These are phyloP conservation scores for Ceratobasidium sp. DNA, from an alignment of 1,284 basidiomycete genomes.

Conservation along the genomic window DNA sequence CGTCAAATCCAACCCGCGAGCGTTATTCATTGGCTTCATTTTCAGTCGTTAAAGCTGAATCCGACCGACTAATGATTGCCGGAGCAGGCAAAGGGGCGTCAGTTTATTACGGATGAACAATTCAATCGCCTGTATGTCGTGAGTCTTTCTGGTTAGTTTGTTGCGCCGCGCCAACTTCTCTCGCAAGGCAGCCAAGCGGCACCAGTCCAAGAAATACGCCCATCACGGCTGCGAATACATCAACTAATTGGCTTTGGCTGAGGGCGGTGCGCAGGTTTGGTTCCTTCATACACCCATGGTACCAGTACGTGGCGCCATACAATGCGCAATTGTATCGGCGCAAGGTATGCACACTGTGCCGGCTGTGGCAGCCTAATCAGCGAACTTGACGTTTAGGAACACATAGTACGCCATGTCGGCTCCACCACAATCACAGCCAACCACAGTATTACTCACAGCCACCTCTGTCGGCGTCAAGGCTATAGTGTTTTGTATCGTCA, in stretches of 20 bases:
- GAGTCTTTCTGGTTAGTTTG: conserved; percentile 57
- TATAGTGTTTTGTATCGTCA: no score
- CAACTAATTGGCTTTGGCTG: conserved; percentile 72
- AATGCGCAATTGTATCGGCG: conserved; percentile 95
- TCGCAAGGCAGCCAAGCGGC: conserved; percentile 44
- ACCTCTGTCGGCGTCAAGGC: no score
- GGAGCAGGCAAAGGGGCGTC: conserved; percentile 96
- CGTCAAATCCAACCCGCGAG: conserved; percentile 92
- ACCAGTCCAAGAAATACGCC: conserved; percentile 45
- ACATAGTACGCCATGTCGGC: no score
- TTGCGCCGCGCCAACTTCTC: conserved; percentile 4
- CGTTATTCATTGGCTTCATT: conserved; percentile 98
- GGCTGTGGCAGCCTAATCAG: conserved; percentile 67
- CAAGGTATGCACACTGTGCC: conserved; percentile 93
- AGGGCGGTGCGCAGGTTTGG: conserved; percentile 95
- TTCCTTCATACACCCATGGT: conserved; percentile 83
- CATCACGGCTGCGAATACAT: conserved; percentile 48
- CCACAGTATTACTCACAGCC: no score
- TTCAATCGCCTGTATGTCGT: conserved; percentile 90
- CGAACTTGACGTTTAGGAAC: conserved; percentile 73
- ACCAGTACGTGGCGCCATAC: conserved; percentile 93
- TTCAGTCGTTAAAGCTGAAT: conserved; percentile 94
- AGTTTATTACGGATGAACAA: conserved; percentile 98
- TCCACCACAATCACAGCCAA: no score
- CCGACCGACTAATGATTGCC: conserved; percentile 97